Conservation (phyloP, 208 protist genomes). For the Hexamita inflata region DNA sequence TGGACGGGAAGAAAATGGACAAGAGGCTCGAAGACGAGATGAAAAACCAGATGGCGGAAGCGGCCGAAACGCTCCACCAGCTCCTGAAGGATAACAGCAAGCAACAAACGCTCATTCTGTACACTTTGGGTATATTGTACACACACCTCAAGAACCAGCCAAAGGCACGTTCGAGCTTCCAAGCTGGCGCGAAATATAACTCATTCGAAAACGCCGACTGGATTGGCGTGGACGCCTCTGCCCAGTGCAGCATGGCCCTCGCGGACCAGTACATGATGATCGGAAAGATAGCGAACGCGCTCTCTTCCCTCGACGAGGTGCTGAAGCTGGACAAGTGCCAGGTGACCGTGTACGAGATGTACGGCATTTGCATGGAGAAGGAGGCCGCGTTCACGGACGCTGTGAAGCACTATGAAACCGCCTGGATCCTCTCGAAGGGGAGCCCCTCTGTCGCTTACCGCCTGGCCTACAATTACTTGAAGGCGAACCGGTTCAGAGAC, state of each 20-base stretch:
- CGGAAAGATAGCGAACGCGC: slow-evolving; percentile 18
- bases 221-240: slow-evolving; percentile 10
- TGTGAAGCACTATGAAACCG: neutral
- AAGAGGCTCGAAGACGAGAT: neutral
- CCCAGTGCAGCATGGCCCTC: neutral
- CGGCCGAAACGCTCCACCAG: neutral
- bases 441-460: neutral
- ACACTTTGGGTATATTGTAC: neutral
- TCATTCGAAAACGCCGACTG: neutral
- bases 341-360: slow-evolving; percentile 1
- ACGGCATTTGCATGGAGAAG: neutral
- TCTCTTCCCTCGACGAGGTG: neutral
- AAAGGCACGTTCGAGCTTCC: neutral
- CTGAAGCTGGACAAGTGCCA: neutral
- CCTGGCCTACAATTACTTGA: slow-evolving; percentile 23
- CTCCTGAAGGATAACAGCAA: neutral
- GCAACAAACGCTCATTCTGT: neutral
- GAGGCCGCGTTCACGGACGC: slow-evolving; percentile 4
- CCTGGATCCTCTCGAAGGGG: neutral
- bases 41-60: neutral
- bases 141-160: slow-evolving; percentile 7
- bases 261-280: slow-evolving; percentile 9
- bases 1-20: neutral
- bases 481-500: neutral
- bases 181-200: neutral